A percentile compares a stretch with the other conserved stretches of the same genome.
Conservation (phyloP, 768 basidiomycete species). For the Grammothele lineata region DNA sequence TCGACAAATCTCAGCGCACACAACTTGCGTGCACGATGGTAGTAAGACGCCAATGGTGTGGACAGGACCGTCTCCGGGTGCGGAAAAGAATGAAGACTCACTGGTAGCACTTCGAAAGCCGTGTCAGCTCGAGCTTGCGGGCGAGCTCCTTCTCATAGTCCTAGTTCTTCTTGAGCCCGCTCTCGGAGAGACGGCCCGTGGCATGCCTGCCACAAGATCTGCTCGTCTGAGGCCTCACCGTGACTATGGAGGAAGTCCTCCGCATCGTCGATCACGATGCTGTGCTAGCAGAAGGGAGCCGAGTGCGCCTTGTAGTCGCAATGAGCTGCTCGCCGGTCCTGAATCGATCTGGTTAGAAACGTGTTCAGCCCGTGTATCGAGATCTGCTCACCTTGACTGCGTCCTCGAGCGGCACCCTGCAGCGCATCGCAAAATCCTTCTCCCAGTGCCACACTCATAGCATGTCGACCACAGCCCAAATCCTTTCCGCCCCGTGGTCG, state of each 20-base stretch:
- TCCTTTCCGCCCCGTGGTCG: slow-evolving; percentile 51
- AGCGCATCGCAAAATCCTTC: slow-evolving; percentile 36
- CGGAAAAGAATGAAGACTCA: too few species aligned
- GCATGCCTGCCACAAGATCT: slow-evolving; percentile 72
- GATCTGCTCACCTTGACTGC: slow-evolving; percentile 28
- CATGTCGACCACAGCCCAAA: slow-evolving; percentile 38
- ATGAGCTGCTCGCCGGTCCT: slow-evolving; percentile 87
- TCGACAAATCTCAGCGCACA: too few species aligned
- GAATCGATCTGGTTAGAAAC: slow-evolving; percentile 68
- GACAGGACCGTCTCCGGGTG: too few species aligned
- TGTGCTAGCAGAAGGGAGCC: slow-evolving; percentile 39
- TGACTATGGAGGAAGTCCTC: slow-evolving; percentile 35
- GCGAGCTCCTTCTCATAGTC: slow-evolving; percentile 92
- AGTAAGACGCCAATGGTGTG: too few species aligned
- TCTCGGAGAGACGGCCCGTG: slow-evolving; percentile 75
- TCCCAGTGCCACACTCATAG: slow-evolving; percentile 62
- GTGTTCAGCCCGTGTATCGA: not conserved
- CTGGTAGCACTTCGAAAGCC: too few species aligned
- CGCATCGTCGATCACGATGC: slow-evolving; percentile 33
- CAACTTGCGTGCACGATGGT: too few species aligned
- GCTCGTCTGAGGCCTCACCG: slow-evolving; percentile 33
- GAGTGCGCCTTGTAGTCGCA: slow-evolving; percentile 73
- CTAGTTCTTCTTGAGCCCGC: slow-evolving; percentile 85
- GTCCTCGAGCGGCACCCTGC: slow-evolving; percentile 34
- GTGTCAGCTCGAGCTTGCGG: slow-evolving; percentile 78